These are phyloP conservation scores for Colletotrichum tabaci DNA, from an alignment of 2,329 filamentous ascomycete genomes.

Conservation along the genomic window DNA sequence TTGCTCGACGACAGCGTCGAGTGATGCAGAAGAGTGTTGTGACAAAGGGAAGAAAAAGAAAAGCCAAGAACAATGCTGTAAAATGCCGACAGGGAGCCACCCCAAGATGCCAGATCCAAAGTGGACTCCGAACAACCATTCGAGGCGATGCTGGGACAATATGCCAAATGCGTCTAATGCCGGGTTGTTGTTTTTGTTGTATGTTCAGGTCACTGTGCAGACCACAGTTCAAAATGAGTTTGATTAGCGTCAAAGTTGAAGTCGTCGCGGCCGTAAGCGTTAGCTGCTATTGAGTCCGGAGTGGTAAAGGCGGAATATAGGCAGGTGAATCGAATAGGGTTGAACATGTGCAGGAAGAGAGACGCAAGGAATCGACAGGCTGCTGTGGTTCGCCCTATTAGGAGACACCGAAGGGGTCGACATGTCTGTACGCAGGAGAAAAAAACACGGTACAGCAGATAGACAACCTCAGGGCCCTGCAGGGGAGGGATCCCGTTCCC, in stretches of 20 bases:
- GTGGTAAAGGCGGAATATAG: constrained; percentile 35
- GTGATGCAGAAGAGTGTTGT: constrained; percentile 35
- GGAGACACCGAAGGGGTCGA: constrained; percentile 28
- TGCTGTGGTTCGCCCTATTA: constrained; percentile 44
- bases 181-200: constrained; percentile 38
- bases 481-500: constrained; percentile 10
- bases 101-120: constrained; percentile 47
- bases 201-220: constrained; percentile 37
- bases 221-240: constrained; percentile 41
- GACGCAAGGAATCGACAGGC: constrained; percentile 41
- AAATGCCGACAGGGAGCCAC: constrained; percentile 42
- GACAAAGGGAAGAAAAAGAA: constrained; percentile 44
- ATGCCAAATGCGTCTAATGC: constrained; percentile 49
- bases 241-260: constrained; percentile 40
- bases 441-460: constrained; percentile 7
- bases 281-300: constrained; percentile 35
- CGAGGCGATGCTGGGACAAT: constrained; percentile 45
- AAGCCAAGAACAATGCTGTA: constrained; percentile 41
- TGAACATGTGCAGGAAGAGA: constrained; percentile 41
- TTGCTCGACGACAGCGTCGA: constrained; percentile 28
- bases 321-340: constrained; percentile 42
- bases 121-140: constrained; percentile 46
- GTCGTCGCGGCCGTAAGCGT: constrained; percentile 39
- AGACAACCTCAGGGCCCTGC: constrained; percentile 11
- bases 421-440: constrained; percentile 16